phyloP scores from a whole-genome alignment of 257 asterid genomes.

The Capsicum chinense region DNA sequence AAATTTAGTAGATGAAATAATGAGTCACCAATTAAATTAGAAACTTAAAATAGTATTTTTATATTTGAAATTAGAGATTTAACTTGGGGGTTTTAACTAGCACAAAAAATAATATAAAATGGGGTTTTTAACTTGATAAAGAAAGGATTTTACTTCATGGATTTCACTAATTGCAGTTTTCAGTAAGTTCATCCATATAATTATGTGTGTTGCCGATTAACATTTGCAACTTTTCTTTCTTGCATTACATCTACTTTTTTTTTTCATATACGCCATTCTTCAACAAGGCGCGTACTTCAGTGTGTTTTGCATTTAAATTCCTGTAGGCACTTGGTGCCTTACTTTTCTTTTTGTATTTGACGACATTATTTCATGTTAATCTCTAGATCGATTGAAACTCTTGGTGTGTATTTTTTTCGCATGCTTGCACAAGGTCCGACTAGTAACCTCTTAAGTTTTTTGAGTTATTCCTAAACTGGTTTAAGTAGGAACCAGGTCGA shows the following conservation, averaged over 20 bases:
- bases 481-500: background rate
- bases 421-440: background rate
- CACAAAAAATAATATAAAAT: no score
- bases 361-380: background rate
- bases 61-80: background rate
- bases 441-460: background rate
- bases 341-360: slow-evolving; percentile 4
- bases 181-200: background rate
- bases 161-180: slow-evolving; percentile 1
- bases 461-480: background rate
- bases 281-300: background rate
- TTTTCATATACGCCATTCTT: background rate
- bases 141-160: background rate
- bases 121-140: background rate
- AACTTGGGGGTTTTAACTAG: background rate
- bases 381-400: slow-evolving; percentile 10
- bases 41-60: background rate
- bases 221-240: background rate
- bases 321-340: slow-evolving; percentile 3
- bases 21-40: background rate
- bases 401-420: background rate
- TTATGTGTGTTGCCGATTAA: background rate
- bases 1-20: background rate
- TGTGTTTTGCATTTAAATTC: slow-evolving; percentile 19
- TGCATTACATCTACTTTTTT: background rate